A percentile compares a stretch with the other conserved stretches of the same genome.
These are phyloP conservation scores for Torrubiella hemipterigena DNA, from an alignment of 2,329 filamentous ascomycete species.

Conservation along the genomic window DNA sequence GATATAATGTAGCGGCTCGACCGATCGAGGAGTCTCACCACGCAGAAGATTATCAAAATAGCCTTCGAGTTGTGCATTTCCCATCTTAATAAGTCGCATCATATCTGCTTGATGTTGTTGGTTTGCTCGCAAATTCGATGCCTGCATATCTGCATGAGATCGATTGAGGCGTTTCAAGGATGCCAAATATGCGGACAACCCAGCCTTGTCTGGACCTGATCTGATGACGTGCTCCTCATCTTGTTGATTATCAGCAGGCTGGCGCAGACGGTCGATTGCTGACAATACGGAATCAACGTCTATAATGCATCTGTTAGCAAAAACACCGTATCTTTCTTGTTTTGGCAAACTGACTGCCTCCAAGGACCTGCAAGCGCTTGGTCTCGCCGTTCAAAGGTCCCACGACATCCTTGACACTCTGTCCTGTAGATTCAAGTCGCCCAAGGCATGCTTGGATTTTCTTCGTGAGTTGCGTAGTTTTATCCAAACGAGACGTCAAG, in stretches of 20 bases:
- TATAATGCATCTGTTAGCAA: conserved; percentile 22
- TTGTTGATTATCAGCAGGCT: conserved; percentile 86
- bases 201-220: conserved; percentile 71
- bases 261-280: conserved; percentile 77
- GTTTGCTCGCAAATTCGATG: conserved; percentile 85
- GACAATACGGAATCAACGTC: conserved; percentile 78
- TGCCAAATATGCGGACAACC: conserved; percentile 72
- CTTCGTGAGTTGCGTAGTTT: conserved; percentile 85
- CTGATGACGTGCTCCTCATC: conserved; percentile 87
- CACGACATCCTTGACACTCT: conserved; percentile 83
- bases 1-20: conserved; percentile 86
- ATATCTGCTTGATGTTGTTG: conserved; percentile 80
- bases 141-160: conserved; percentile 71
- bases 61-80: conserved; percentile 72
- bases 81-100: conserved; percentile 62
- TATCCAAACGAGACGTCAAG: conserved; percentile 66
- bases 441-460: conserved; percentile 85
- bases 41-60: conserved; percentile 68
- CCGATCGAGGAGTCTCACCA: conserved; percentile 62
- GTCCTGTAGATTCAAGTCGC: conserved; percentile 75
- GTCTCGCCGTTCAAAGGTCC: conserved; percentile 90
- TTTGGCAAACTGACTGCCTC: conserved; percentile 45
- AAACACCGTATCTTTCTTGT: neutral
- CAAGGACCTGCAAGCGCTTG: conserved; percentile 75
- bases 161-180: conserved; percentile 83